Percentiles rank a stretch among this genome's conserved stretches.
Evolutionary conservation across 106 monocot genomes (phyloP).

Genomic region (Apostasia ramifera): DNA sequence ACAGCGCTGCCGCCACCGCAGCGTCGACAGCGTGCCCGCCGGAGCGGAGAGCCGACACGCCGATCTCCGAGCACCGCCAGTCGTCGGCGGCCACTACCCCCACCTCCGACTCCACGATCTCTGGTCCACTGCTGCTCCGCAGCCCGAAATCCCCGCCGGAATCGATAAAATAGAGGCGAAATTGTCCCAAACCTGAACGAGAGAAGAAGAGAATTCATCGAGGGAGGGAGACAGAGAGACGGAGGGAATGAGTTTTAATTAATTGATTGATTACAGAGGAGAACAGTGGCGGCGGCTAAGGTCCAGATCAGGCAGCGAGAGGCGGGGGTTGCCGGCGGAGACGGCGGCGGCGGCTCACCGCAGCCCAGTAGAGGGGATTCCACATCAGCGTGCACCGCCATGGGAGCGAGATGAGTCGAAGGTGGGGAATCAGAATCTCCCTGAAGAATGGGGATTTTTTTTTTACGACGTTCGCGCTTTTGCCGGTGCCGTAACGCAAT

Average conservation of each 20-base stretch:
- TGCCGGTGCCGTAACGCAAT: no score
- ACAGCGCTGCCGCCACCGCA: conserved; percentile 67
- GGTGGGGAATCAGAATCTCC: no score
- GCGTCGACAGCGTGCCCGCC: conserved; percentile 95
- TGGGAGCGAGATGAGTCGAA: not conserved
- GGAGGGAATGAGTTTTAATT: not conserved
- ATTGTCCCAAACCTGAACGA: conserved; percentile 5
- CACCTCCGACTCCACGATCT: conserved; percentile 51
- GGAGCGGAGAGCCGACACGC: conserved; percentile 33
- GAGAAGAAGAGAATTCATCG: not conserved
- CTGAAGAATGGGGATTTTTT: no score
- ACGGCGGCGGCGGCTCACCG: conserved; percentile 9
- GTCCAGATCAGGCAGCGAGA: not conserved
- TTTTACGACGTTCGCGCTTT: no score
- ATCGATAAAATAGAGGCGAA: not conserved
- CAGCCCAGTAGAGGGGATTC: conserved; percentile 36
- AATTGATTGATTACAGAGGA: conserved; percentile 15
- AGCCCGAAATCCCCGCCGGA: not conserved
- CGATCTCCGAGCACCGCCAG: conserved; percentile 72
- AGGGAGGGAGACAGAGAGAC: not conserved
- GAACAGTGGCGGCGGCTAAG: not conserved
- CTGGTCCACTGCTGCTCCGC: conserved; percentile 11
- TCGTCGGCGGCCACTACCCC: conserved; percentile 89
- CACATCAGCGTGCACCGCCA: conserved; percentile 21
- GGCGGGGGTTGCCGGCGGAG: not conserved